Base-by-base conservation (phyloP, 495 filamentous ascomycete genomes). In the Wilcoxina mikolae region DNA sequence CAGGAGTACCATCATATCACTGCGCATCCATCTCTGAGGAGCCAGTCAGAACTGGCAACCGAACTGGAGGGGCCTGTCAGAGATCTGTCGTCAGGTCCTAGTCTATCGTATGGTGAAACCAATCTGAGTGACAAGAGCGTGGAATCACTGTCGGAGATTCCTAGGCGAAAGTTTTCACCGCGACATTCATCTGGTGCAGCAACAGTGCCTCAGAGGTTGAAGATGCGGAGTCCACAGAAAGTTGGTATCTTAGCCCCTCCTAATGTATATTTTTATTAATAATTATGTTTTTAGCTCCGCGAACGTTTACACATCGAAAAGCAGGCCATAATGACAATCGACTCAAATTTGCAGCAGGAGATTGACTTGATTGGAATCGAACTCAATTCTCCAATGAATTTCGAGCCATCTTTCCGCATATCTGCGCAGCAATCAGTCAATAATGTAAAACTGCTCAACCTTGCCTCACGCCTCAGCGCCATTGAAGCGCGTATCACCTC, bases 141-240 rank as follows among this genome's bases (percentile, higher is more conserved):
- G n/a, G n/a, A n/a, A n/a, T n/a, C n/a, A n/a, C n/a, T n/a, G n/a
- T n/a, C n/a, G n/a, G n/a, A n/a, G n/a, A n/a, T n/a, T n/a, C n/a
- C n/a, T n/a, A n/a, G n/a, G n/a, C n/a, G n/a, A n/a, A n/a, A n/a
- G n/a, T n/a, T n/a, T n/a, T n/a, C n/a, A n/a, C n/a, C 1, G 23
- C 45, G 4, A 69, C 72, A 39, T 62, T 68, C 2, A 56, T 63
- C 9, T 53, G 61, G 3, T 60, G 69, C 26, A 66, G 68, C 10
- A 67, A 69, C 63, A 10, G 60, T 66, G 11, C 69, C 74, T 29
- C 77, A 77, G 58, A 91, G 83, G 60, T 72, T 93, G 53, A 83
- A 86, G 45, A 79, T 95, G 68, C 89, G 94, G 68, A 89, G 83
- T 41, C 85, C 90, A 0, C 86, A 93, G 59, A 95, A 94, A 31